phyloP scores from a whole-genome alignment of 176 grass and related monocot species.

The Phyllostachys edulis region DNA sequence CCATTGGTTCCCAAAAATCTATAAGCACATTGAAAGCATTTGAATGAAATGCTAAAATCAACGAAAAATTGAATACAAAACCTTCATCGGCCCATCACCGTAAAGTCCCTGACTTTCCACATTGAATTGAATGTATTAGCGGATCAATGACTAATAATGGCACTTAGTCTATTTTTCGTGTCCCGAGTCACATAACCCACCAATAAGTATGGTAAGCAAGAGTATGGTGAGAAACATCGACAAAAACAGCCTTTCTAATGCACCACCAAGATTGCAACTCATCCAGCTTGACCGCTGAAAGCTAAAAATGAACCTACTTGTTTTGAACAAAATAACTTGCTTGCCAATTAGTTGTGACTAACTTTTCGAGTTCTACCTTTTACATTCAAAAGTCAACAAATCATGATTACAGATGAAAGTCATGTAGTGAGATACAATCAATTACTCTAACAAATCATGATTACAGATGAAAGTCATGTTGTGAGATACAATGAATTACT shows the following conservation, averaged over 20 bases:
- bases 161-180: neutral
- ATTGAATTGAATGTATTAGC: neutral
- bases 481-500: too few relatives aligned
- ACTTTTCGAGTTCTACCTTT: neutral
- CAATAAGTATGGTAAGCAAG: neutral
- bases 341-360: slow-evolving; percentile 22
- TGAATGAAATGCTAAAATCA: neutral
- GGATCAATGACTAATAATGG: neutral
- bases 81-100: neutral
- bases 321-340: slow-evolving; percentile 19
- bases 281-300: slow-evolving; percentile 24
- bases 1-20: neutral
- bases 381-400: slow-evolving; percentile 26
- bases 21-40: neutral
- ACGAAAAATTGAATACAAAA: neutral
- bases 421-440: neutral
- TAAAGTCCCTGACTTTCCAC: neutral
- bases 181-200: neutral
- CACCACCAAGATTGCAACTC: neutral
- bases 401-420: neutral
- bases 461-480: too few relatives aligned
- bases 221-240: slow-evolving; percentile 17
- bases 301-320: neutral
- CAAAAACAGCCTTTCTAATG: neutral
- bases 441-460: neutral